Percentiles rank a stretch among this genome's conserved stretches.
phyloP scores from a whole-genome alignment of 2,329 filamentous ascomycete genomes.

The Ophiostoma piceae region DNA sequence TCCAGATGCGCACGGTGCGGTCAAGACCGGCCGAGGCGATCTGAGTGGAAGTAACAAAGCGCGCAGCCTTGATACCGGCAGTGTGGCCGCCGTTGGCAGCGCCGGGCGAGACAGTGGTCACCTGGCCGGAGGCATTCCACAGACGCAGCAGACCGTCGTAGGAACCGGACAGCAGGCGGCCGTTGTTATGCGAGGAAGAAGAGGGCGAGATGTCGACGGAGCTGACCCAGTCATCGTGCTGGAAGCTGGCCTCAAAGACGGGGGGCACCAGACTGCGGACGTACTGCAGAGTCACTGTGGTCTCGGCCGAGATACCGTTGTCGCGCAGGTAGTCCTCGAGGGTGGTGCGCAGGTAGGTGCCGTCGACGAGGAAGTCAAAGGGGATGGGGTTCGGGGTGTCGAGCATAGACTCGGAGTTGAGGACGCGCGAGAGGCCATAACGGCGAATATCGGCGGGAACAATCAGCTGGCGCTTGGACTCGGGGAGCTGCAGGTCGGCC shows the following conservation, averaged over 20 bases:
- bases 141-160: constrained; percentile 86
- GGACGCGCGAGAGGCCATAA: constrained; percentile 64
- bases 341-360: constrained; percentile 80
- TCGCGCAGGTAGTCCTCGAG: constrained; percentile 84
- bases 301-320: constrained; percentile 84
- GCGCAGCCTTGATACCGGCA: constrained; percentile 72
- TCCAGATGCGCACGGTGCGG: constrained; percentile 82
- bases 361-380: constrained; percentile 94
- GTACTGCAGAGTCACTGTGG: constrained; percentile 83
- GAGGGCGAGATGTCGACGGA: constrained; percentile 73
- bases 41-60: constrained; percentile 71
- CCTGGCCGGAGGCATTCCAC: constrained; percentile 84
- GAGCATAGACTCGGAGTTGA: constrained; percentile 69
- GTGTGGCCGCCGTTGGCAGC: constrained; percentile 66
- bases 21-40: constrained; percentile 81
- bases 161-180: constrained; percentile 77
- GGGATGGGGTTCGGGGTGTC: constrained; percentile 64
- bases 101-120: constrained; percentile 69
- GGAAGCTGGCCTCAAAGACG: constrained; percentile 81
- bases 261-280: constrained; percentile 87
- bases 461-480: constrained; percentile 56
- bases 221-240: constrained; percentile 97
- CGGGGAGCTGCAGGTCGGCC: constrained; percentile 56
- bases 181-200: constrained; percentile 56
- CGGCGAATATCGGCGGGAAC: constrained; percentile 63